Conservation (phyloP, 495 filamentous ascomycete genomes). For the Saxispiralis lemnorum region DNA sequence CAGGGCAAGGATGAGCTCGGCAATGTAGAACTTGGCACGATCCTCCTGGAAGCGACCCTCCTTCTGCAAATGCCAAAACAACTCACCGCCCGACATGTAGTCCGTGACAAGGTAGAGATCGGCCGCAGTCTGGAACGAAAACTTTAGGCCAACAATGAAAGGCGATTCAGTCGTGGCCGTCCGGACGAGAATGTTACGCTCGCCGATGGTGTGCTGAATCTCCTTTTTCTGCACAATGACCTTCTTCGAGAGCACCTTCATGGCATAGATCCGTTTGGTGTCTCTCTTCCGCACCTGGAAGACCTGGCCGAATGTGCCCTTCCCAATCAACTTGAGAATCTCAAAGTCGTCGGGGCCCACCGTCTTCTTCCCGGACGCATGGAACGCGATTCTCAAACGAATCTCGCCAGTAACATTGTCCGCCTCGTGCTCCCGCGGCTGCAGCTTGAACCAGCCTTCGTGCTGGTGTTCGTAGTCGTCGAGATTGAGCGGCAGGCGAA, state of each 20-base stretch:
- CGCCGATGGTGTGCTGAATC: conserved; percentile 88
- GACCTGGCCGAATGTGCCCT: conserved; percentile 96
- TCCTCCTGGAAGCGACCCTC: conserved; percentile 90
- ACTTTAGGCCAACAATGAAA: conserved; percentile 95
- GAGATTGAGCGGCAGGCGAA: conserved; percentile 43
- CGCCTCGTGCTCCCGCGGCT: conserved; percentile 45
- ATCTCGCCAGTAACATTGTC: conserved; percentile 78
- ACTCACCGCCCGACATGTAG: conserved; percentile 96
- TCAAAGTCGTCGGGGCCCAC: conserved; percentile 95
- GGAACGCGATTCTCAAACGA: conserved; percentile 66
- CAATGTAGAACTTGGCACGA: conserved; percentile 96
- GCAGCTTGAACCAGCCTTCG: conserved; percentile 73
- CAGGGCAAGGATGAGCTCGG: conserved; percentile 86
- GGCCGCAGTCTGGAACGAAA: conserved; percentile 93
- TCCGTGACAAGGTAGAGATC: conserved; percentile 98
- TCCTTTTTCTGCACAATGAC: conserved; percentile 99
- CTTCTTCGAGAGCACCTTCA: conserved; percentile 98
- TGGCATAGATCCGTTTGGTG: conserved; percentile 86
- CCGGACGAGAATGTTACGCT: conserved; percentile 89
- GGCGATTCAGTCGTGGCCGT: conserved; percentile 91
- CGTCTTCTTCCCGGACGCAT: conserved; percentile 77
- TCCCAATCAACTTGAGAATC: conserved; percentile 89
- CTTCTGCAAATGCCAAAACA: conserved; percentile 98
- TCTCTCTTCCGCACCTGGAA: conserved; percentile 99
- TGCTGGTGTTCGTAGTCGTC: conserved; percentile 46